A percentile compares a stretch with the other conserved stretches of the same genome.
phyloP scores from a whole-genome alignment of 768 basidiomycete genomes.

The Paxillus involutus region DNA sequence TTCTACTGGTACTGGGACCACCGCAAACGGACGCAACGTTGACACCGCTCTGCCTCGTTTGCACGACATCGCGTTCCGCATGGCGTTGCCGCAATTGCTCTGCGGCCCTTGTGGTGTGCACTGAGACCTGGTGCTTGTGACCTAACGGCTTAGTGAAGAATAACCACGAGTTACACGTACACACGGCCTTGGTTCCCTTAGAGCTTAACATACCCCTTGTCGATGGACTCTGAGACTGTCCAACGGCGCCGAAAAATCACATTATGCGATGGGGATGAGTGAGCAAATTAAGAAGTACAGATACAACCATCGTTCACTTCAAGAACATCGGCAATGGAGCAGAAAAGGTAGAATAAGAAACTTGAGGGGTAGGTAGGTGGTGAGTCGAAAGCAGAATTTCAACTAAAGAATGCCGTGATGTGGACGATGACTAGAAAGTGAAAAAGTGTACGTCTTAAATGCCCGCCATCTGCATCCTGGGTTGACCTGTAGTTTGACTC shows the following conservation, averaged over 20 bases:
- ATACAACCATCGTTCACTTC: slow-evolving; percentile 39
- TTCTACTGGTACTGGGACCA: slow-evolving; percentile 35
- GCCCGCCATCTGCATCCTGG: slow-evolving; percentile 36
- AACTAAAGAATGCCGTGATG: slow-evolving; percentile 7
- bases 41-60: slow-evolving; percentile 58
- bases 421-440: slow-evolving; percentile 6
- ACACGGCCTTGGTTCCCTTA: background rate
- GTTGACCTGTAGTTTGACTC: slow-evolving; percentile 26
- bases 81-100: slow-evolving; percentile 60
- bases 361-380: slow-evolving; percentile 3
- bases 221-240: slow-evolving; percentile 10
- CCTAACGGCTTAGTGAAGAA: slow-evolving; percentile 16
- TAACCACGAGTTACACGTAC: background rate
- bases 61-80: slow-evolving; percentile 58
- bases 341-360: slow-evolving; percentile 23
- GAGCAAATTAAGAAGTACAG: slow-evolving; percentile 37
- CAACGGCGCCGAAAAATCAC: slow-evolving; percentile 16
- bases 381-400: slow-evolving; percentile 2
- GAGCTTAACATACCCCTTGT: background rate
- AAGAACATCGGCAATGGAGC: slow-evolving; percentile 25
- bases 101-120: slow-evolving; percentile 77
- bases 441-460: slow-evolving; percentile 22
- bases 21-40: slow-evolving; percentile 43
- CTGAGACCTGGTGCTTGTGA: slow-evolving; percentile 60
- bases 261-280: slow-evolving; percentile 21